Base-by-base conservation (phyloP, 1,284 basidiomycete genomes). In the Wolfiporia cocos region DNA sequence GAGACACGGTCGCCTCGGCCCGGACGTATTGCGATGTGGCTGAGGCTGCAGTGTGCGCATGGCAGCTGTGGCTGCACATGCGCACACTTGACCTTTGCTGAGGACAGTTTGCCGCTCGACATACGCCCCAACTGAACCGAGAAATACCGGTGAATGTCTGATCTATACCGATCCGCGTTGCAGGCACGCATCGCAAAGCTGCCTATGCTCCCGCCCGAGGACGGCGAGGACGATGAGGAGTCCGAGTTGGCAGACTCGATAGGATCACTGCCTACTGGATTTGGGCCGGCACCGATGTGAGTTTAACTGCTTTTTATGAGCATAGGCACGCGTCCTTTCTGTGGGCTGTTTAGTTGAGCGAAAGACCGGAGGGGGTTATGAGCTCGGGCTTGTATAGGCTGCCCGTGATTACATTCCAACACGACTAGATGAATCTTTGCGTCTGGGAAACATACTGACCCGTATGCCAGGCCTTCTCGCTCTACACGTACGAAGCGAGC, bases 131-230 rank as follows among this genome's bases (percentile, higher is more conserved):
- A n/a, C n/a, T n/a, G n/a, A n/a, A n/a, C n/a, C n/a, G n/a, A n/a
- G n/a, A n/a, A n/a, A n/a, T n/a, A n/a, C n/a, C n/a, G n/a, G n/a
- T n/a, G n/a, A n/a, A 87, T 87, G 84, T 84, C 81, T 17, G 66
- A 79, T 55, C 62, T 87, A 3, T 76, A 78, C 55, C 80, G 81
- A 42, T 83, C 81, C 48, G 75, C 85, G 3, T 68, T 90, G 49
- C 72, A 71, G 42, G 76, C 82, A 2, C 74, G 83, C 34, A 65
- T 86, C 30, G 67, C 81, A 9, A 86, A 79, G 51, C 59, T 89
- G 14, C 84, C 84, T 5, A 56, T 78, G 28, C 73, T 71, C 3
- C 53, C 56, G 3, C 49, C 59, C 4, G 71, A 65, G 3, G 68
- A 70, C 6, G 71, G 72, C 1, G 72, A 77, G 2, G 74, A 74